phyloP scores from a whole-genome alignment of 208 protist genomes.

The Trypanosoma lewisi region DNA sequence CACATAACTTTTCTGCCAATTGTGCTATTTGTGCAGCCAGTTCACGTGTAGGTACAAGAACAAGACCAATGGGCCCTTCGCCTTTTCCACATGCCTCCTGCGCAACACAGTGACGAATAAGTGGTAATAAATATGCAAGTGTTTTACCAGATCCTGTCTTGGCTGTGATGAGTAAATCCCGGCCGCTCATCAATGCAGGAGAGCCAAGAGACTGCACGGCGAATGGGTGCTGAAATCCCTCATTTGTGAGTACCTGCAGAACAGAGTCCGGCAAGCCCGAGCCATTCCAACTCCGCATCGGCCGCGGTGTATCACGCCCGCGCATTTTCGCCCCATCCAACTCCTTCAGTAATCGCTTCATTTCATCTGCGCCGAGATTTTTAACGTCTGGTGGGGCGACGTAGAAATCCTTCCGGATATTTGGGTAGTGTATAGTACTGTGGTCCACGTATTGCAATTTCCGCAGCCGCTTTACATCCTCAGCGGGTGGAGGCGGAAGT shows the following conservation, averaged over 20 bases:
- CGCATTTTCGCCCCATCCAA: slow-evolving; percentile 80
- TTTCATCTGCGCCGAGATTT: slow-evolving; percentile 48
- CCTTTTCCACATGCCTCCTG: slow-evolving; percentile 71
- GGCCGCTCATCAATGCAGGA: slow-evolving; percentile 83
- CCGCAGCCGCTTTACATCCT: slow-evolving; percentile 65
- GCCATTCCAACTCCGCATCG: slow-evolving; percentile 78
- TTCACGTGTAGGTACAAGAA: slow-evolving; percentile 94
- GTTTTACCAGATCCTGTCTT: slow-evolving; percentile 96
- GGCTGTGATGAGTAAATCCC: slow-evolving; percentile 88
- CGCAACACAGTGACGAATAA: slow-evolving; percentile 86
- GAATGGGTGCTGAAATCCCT: slow-evolving; percentile 73
- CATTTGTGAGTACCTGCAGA: slow-evolving; percentile 44
- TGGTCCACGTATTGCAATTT: slow-evolving; percentile 78
- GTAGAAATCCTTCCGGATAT: slow-evolving; percentile 85
- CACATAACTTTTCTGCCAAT: slow-evolving; percentile 71
- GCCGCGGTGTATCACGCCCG: slow-evolving; percentile 49
- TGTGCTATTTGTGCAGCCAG: slow-evolving; percentile 88
- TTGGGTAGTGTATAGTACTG: slow-evolving; percentile 44
- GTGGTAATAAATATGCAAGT: slow-evolving; percentile 88
- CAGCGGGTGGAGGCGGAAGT: slow-evolving; percentile 42
- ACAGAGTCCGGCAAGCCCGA: slow-evolving; percentile 78
- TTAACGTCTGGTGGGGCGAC: slow-evolving; percentile 70
- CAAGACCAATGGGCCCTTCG: slow-evolving; percentile 88
- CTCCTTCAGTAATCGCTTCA: slow-evolving; percentile 61
- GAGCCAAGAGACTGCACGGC: slow-evolving; percentile 83